Evolutionary conservation across 1,284 basidiomycete genomes (phyloP), one percentile per base, ranked within the genome.

Genomic region (Irpex rosettiformis): DNA sequence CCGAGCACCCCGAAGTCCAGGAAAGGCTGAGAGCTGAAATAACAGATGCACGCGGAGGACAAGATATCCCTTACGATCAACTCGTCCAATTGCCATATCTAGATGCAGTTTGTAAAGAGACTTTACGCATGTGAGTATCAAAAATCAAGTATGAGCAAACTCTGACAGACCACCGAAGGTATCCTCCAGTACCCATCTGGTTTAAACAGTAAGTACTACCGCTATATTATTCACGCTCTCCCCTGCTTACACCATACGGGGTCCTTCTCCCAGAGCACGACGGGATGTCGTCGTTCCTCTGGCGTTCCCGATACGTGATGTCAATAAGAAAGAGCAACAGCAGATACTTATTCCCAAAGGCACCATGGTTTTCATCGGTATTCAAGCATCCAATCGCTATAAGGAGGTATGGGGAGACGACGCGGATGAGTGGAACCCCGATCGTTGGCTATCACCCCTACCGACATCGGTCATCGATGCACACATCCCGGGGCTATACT

Each of bases 321-420:
- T 37, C 4, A 56, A 64, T 43, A 58, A 61, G 0, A 57, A 72
- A 47, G 59, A 62, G 0, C 67, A 77, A 2, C 66, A 72, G 40
- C 69, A 70, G 22, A 65, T 85, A 24, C 56, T 71, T 0, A 67
- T 78, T 11, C 60, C 65, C 24, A 78, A 79, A 61, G 80, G 79
- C 3, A 78, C 82, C 55, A 63, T 67, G 0, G 59, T 84, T 0
- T 59, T 76, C 7, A 71, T 84, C 21, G 79, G 81, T 1, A 79
- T 84, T 25, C 60, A 74, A 1, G 66, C 71, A 1, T 62, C 82
- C 42, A 83, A 85, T 62, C 64, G 73, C 6, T 66, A 71, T 37
- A 75, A 73, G 58, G 66, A 71, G 2, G 68, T 84, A 2, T 85
- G 82, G 82, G 83, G 83, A 3, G 72, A 77, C 30, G 82, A 84